Evolutionary conservation across 75 land plant genomes (phyloP).

Genomic region (Gnetum montanum): DNA sequence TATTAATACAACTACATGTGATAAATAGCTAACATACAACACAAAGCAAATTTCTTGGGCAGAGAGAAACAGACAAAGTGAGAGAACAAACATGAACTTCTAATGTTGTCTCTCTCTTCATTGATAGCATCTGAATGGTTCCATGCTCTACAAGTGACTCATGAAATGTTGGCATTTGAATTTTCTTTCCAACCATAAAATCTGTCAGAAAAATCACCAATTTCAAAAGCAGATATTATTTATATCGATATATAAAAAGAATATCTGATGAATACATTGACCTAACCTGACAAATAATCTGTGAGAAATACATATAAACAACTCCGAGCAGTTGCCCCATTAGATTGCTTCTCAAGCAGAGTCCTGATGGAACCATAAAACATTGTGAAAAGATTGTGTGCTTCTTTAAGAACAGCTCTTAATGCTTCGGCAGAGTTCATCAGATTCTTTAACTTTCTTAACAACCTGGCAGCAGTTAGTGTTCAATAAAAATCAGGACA

Average conservation of each 20-base stretch:
- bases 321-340: conserved; percentile 63
- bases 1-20: too few species aligned
- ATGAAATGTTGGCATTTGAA: conserved; percentile 64
- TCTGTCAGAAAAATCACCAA: conserved; percentile 39
- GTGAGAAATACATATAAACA: conserved; percentile 67
- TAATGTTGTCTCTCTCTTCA: conserved; percentile 69
- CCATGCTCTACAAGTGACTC: conserved; percentile 74
- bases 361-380: conserved; percentile 76
- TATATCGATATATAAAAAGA: too few species aligned
- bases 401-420: conserved; percentile 59
- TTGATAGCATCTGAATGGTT: conserved; percentile 70
- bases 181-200: conserved; percentile 65
- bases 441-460: conserved; percentile 71
- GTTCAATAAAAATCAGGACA: too few species aligned
- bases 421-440: conserved; percentile 68
- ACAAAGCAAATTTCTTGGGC: too few species aligned
- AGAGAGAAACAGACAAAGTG: too few species aligned
- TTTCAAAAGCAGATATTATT: neutral
- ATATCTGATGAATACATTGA: too few species aligned
- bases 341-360: conserved; percentile 73
- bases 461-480: conserved; percentile 76
- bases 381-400: conserved; percentile 72
- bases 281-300: conserved; percentile 86
- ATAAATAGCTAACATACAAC: too few species aligned
- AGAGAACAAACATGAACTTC: conserved; percentile 96